Base-by-base conservation (phyloP, 2,329 filamentous ascomycete species). In the Arthrobotrys megalospora region DNA sequence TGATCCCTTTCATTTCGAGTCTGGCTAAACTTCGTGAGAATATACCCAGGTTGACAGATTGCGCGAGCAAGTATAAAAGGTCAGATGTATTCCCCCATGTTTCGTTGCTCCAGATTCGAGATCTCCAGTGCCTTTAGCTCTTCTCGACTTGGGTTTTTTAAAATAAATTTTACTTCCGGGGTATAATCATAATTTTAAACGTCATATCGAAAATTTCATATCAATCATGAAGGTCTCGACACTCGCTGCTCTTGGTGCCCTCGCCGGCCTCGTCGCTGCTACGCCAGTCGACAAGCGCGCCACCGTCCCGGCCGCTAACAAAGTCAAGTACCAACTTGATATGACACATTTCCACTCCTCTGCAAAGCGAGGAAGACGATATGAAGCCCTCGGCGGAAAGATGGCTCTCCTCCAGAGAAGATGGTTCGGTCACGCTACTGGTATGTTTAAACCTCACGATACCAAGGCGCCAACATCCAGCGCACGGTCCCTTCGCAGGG, bases 251-350 rank as follows among this genome's bases (percentile, higher is more conserved):
- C 50, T 72, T 24, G 47, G 62, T 41, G 67, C 47, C 21, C 47
- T 78, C 24, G 62, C 53, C 32, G 62, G 75, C 62, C 67, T 78
- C 19, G 75, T 72, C 62, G 75, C 75, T 55, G 67, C 75, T 47
- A 32, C 67, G 62, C 75, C 75, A 41, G 60, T 78, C 28, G 75
- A 78, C 43, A 72, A 78, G 67, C 41, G 67, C 36, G 48, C 75
- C n/a, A 72, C 50, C 14, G 75, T 78, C n/a, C 75, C 75, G 14
- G 75, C 66, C 21, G 50, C 48, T n/a, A 72, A 67, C 43, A 78
- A 78, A 36, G 47, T 68, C 75, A 78, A 78, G 67, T 78, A 78
- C 53, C 38, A 78, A 14, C 75, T 78, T 78, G 75, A 78, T 48
- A 78, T 64, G 75, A 68, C 67, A 60, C 75, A 72, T 64, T 78